These are phyloP conservation scores for Sclerotinia nivalis DNA, from an alignment of 2,329 filamentous ascomycete genomes.

Conservation along the genomic window DNA sequence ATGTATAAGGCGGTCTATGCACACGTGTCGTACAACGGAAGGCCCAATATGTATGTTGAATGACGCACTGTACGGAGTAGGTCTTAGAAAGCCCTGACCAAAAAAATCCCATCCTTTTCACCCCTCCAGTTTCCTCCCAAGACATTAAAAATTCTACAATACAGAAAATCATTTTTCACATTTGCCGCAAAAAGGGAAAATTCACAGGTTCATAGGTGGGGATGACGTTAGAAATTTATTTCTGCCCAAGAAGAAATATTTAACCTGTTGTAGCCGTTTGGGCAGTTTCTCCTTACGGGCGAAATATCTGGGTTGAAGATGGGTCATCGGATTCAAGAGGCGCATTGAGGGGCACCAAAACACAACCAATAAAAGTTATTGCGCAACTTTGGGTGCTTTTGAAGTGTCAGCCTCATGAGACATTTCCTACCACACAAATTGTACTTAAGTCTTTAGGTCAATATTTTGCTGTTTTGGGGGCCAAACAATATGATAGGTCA, in stretches of 20 bases:
- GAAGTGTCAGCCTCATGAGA: slow-evolving; percentile 19
- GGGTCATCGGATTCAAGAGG: slow-evolving; percentile 20
- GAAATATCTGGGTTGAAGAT: slow-evolving; percentile 8
- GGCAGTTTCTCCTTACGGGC: slow-evolving; percentile 9
- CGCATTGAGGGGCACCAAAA: slow-evolving; percentile 17
- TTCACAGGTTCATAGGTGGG: neutral
- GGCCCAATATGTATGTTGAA: slow-evolving; percentile 23
- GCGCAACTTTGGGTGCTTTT: slow-evolving; percentile 18
- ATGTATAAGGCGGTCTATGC: slow-evolving; percentile 20
- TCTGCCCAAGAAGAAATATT: slow-evolving; percentile 15
- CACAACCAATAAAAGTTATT: slow-evolving; percentile 8
- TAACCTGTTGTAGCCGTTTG: slow-evolving; percentile 19
- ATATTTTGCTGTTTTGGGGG: neutral
- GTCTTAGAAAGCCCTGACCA: neutral
- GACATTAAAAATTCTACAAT: neutral
- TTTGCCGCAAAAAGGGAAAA: neutral
- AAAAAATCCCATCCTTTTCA: neutral
- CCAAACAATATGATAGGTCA: slow-evolving; percentile 15
- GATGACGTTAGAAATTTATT: slow-evolving; percentile 4
- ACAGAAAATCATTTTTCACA: neutral
- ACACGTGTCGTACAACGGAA: slow-evolving; percentile 25
- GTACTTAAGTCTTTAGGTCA: neutral
- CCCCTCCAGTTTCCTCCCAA: slow-evolving; percentile 17
- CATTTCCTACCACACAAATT: slow-evolving; percentile 14
- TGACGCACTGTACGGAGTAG: slow-evolving; percentile 6